Evolutionary conservation across 2,329 filamentous ascomycete species (phyloP).

Genomic region (Pseudocercospora fuligena): DNA sequence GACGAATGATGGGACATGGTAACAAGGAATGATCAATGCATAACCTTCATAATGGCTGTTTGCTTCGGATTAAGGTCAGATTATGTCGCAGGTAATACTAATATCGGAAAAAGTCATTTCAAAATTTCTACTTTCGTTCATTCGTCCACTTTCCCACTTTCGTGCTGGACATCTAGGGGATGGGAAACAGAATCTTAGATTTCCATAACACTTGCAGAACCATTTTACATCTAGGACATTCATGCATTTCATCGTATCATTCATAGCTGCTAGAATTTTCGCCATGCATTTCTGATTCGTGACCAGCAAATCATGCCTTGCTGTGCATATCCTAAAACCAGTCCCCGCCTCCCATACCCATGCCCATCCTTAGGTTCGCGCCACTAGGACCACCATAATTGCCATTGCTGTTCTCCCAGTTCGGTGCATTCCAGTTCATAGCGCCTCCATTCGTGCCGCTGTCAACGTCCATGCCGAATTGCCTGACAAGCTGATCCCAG

Average conservation of each 20-base stretch:
- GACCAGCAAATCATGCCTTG: background rate
- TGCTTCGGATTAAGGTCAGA: background rate
- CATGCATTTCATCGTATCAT: background rate
- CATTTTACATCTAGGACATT: background rate
- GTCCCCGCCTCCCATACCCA: conserved; percentile 36
- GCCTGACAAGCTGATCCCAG: conserved; percentile 54
- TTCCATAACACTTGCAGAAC: too few relatives aligned
- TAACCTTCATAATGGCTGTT: background rate
- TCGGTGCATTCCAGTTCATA: conserved; percentile 23
- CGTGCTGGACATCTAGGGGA: too few relatives aligned
- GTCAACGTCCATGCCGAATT: conserved; percentile 52
- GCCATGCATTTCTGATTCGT: too few relatives aligned
- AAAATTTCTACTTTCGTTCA: background rate
- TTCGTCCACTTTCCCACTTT: background rate
- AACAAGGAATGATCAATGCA: background rate
- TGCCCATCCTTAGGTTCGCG: conserved; percentile 33
- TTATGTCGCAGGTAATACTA: too few relatives aligned
- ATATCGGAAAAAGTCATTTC: background rate
- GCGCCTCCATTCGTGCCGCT: conserved; percentile 13
- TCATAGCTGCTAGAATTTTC: background rate
- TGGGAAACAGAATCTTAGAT: too few relatives aligned
- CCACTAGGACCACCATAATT: background rate
- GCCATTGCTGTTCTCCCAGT: conserved; percentile 20
- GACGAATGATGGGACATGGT: too few relatives aligned
- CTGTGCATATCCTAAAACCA: conserved; percentile 32